Evolutionary conservation across 768 basidiomycete genomes (phyloP), one percentile per base, ranked within the genome.

Genomic region (Trametes meyenii): DNA sequence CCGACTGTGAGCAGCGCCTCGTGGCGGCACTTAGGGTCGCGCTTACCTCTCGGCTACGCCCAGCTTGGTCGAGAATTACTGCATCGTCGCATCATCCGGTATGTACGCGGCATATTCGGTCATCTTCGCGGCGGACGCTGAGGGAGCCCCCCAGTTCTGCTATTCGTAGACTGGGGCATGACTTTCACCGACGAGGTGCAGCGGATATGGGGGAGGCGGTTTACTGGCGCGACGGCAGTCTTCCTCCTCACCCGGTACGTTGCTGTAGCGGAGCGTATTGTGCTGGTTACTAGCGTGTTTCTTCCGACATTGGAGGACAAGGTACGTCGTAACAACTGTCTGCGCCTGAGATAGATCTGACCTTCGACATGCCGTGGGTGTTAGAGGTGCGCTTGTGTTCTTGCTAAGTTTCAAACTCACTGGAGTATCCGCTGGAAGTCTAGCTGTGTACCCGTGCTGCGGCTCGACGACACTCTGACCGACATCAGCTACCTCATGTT

Each of bases 391-490:
- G 48, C 49, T 4, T 14, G 17, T n/a, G 8, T 35, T 29, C 46
- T 12, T 13, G 16, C 33, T 17, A n/a, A 5, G 11, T n/a, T n/a
- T 17, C 19, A 42, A 21, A 11, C 29, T 8, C 39, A 2, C 19
- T 16, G 8, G 16, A 4, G 39, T 6, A 21, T 51, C 6, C 21
- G 14, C 16, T 3, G 2, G 4, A 17, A 7, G 13, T 43, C 10
- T 23, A 68, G 65, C 56, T 68, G 67, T 48, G 65, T 58, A 6
- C 62, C 58, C 1, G 61, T 68, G 5, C 24, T 66, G 26, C 62
- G 67, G 12, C 21, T 62, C 1, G 67, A 68, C 29, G 67, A 68
- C 21, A 33, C 50, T 2, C 45, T 68, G 5, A 66, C 60, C 10
- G 60, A 66, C 49, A 42, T 68, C 19, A 66, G 58, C 39, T 64